Percentiles rank a stretch among this genome's conserved stretches.
These are phyloP conservation scores for Pilaira anomala DNA, from an alignment of 192 early-diverging fungal species.

Conservation along the genomic window DNA sequence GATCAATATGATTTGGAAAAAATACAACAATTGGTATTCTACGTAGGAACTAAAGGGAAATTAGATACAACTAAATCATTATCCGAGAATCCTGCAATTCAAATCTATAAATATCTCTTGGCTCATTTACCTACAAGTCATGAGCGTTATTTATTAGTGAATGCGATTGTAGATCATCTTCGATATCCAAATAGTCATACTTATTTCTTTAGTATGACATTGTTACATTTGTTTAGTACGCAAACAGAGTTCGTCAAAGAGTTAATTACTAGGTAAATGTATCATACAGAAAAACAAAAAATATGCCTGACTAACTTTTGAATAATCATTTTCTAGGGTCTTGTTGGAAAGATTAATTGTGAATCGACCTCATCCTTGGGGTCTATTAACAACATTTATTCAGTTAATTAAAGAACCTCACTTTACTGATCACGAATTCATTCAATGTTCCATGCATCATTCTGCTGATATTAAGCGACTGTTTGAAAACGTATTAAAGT, in stretches of 20 bases:
- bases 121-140: constrained; percentile 29
- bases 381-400: constrained; percentile 95
- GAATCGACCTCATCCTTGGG: constrained; percentile 98
- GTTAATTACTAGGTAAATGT: constrained; percentile 80
- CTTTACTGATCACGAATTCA: constrained; percentile 57
- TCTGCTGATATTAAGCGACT: constrained; percentile 79
- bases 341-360: constrained; percentile 93
- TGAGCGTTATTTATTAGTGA: constrained; percentile 75
- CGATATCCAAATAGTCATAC: constrained; percentile 96
- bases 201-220: constrained; percentile 83
- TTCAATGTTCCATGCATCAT: constrained; percentile 37
- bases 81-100: neutral
- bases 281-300: neutral
- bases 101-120: constrained; percentile 1
- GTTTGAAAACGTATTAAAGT: constrained; percentile 64
- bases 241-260: constrained; percentile 75
- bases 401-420: constrained; percentile 86
- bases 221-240: constrained; percentile 78
- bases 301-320: neutral
- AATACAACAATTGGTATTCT: neutral
- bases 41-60: neutral
- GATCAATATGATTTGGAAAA: neutral
- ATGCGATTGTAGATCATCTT: constrained; percentile 93
- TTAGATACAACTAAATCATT: neutral
- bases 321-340: constrained; percentile 51